phyloP scores from a whole-genome alignment of 768 basidiomycete genomes.

The Cystobasidium ongulense region DNA sequence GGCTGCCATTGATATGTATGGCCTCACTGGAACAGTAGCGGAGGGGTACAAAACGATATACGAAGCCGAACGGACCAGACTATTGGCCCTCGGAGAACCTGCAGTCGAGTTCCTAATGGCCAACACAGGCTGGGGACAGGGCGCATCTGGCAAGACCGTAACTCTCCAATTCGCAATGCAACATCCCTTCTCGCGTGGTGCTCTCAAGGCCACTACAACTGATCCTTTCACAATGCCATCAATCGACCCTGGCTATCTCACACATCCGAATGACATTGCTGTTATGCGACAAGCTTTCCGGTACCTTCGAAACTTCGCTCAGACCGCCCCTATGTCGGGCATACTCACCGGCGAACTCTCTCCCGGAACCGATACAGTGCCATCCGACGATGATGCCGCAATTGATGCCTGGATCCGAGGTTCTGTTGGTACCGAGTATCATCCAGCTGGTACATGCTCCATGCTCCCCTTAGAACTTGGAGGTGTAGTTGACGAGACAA shows the following conservation, averaged over 20 bases:
- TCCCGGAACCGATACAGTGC: constrained; percentile 43
- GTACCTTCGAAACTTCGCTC: constrained; percentile 45
- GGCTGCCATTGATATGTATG: constrained; percentile 49
- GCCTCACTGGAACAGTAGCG: constrained; percentile 12
- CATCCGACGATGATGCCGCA: constrained; percentile 43
- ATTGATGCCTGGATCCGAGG: constrained; percentile 42
- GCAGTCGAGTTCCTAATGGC: constrained; percentile 56
- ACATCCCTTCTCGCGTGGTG: constrained; percentile 60
- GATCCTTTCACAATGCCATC: constrained; percentile 55
- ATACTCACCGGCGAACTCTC: constrained; percentile 44
- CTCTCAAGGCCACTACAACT: constrained; percentile 56
- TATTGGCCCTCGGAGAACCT: constrained; percentile 45
- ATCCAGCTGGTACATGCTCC: constrained; percentile 49
- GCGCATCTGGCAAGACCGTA: constrained; percentile 48
- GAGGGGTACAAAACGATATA: constrained; percentile 42
- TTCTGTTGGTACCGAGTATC: constrained; percentile 44
- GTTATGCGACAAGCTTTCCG: constrained; percentile 42
- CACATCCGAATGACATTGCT: constrained; percentile 43
- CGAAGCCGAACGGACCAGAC: constrained; percentile 34
- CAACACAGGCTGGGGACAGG: constrained; percentile 47
- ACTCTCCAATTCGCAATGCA: constrained; percentile 61
- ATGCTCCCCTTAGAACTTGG: constrained; percentile 48
- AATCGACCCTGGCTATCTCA: constrained; percentile 53
- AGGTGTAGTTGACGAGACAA: constrained; percentile 50
- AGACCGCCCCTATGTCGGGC: constrained; percentile 44